Base-by-base conservation (phyloP, 768 basidiomycete species). In the Lentinula raphanica region DNA sequence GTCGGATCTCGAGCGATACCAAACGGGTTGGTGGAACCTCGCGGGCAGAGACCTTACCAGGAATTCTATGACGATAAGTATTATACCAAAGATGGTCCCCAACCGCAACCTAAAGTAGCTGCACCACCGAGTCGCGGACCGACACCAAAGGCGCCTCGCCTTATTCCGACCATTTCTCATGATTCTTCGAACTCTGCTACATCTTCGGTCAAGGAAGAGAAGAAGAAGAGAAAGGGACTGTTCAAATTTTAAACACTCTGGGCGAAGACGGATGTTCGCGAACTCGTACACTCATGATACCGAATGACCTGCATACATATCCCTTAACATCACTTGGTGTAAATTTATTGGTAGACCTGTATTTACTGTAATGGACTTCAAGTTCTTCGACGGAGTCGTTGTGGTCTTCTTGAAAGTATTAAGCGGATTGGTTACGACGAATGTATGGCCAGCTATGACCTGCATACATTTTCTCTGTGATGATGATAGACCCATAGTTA, bases 51-150 rank as follows among this genome's bases (percentile, higher is more conserved):
- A 56, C 71, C 85, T 2, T 84, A 78, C 67, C 91, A 94, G 71
- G 85, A 85, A 45, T 86, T 81, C 65, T 93, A 92, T 64, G 91
- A 94, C 64, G 83, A 88, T 68, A 84, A 82, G 65, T 94, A 90
- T 73, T 88, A 77, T 67, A 82, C 82, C 25, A 73, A 78, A 58
- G 87, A 90, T 56, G 76, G 85, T 1, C 82, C 86, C 3, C 75
- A 49, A 66, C 76, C 1, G 68, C 73, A 17, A 66, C 74, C 76
- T 7, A 65, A 65, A 32, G 68, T 64, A 39, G 29, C 25, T 31
- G 59, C 40, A 8, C 42, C 48, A 25, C 63, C 67, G 19, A 60
- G 65, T 11, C 63, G 68, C 17, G 45, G 61, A 25, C 58, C 66
- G 29, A 54, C 54, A 19, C 36, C 45, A 0, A 73, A 71, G 51